Base-by-base conservation (phyloP, 2,329 filamentous ascomycete species). In the Neopestalotiopsis sp. region DNA sequence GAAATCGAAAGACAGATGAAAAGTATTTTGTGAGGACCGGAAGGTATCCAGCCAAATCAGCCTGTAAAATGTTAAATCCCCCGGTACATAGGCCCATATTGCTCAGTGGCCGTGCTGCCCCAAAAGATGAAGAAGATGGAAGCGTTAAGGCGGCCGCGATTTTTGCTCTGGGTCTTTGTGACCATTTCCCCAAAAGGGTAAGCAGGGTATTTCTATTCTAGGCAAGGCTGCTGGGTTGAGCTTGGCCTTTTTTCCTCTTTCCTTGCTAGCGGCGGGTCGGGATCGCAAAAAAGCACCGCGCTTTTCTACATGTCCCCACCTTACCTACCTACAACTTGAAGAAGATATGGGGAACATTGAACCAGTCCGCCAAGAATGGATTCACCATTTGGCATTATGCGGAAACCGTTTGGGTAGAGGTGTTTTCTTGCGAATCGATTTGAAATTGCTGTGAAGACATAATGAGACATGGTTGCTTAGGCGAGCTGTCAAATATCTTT, bases 81-180 rank as follows among this genome's bases (percentile, higher is more conserved):
- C 24, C 3, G 24, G 24, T 28, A 28, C 24, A 28, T 52, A 10
- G 45, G n/a, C 17, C 45, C 34, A 38, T 52, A 17, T 7, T 20
- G 9, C n/a, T 52, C 17, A 52, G 45, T 52, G 45, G 45, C 45
- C 45, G 59, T 42, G 59, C 14, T 17, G 59, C 24, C 24, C 24
- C 24, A 28, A 28, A 28, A 28, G 24, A 28, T 28, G 24, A 28
- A 28, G 24, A 28, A 59, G 13, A 56, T 12, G 17, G 30, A 34
- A 14, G n/a, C 59, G 30, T 52, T 64, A 64, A 64, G 61, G 61
- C 61, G 61, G 61, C 61, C 61, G 61, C 61, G 49, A 64, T 64
- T 64, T 64, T 12, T 38, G 10, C 34, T 38, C 34, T 38, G 34
- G 34, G 34, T 38, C 34, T 24, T 45, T 28, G 14, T 64, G 61